Base-by-base conservation (phyloP, 1,139 yeast genomes). In the Yamadazyma dushanensis region DNA sequence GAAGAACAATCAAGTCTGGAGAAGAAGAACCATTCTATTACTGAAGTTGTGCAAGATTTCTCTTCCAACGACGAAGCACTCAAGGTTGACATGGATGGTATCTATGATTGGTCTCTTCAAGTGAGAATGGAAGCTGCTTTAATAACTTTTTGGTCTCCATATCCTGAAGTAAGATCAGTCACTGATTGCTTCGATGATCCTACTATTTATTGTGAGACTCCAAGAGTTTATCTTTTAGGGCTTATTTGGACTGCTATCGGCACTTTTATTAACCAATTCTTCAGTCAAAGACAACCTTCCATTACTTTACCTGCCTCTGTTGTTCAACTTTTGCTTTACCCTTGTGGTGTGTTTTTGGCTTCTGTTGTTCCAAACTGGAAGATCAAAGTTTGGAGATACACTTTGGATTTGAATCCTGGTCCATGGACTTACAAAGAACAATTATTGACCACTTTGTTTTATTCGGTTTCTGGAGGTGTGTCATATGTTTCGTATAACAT, bases 381-480 rank as follows among this genome's bases (percentile, higher is more conserved):
- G 55, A 30, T 46, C 65, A 43, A 36, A 3, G 16, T 56, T 17
- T 51, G 57, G 16, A 59, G 61, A 0, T 37, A 41, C 14, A 31
- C 39, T 4, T 34, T 62, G 15, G 59, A 64, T 27, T 41, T 69
- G 17, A 69, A 69, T 41, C 71, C 71, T 3, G 73, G 74, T 1
- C 64, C 63, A 4, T 83, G 86, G 84, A 63, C 71, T 22, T 66
- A 61, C 46, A 83, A 83, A 53, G 90, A 83, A 53, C 87, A 81
- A 57, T 76, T 78, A 78, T 36, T 69, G 59, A 50, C 64, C 15
- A 64, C 74, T 1, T 66, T 69, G 29, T 66, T 69, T 26, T 69
- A 63, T 41, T 64, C 65, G 49, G 67, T 73, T 35, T 66, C 73
- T 2, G 59, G 66, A 5, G 63, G 67, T 2, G 58, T 67, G 1